These are phyloP conservation scores for Leptodermis oblonga DNA, from an alignment of 257 asterid genomes.

Conservation along the genomic window DNA sequence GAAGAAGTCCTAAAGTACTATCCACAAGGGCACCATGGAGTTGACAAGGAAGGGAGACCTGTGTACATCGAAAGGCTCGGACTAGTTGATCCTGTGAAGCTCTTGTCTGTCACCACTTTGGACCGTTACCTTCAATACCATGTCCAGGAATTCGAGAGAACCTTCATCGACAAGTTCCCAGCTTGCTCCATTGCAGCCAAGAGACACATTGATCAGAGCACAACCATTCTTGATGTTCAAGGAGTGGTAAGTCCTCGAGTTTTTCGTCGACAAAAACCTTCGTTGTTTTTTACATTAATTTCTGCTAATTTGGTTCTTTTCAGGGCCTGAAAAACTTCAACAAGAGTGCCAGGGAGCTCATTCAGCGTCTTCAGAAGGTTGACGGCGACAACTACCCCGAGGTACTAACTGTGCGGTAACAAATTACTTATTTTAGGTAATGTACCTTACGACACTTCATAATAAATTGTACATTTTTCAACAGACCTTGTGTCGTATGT, in stretches of 20 bases:
- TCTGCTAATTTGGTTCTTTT: not conserved
- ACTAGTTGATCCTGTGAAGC: constrained; percentile 76
- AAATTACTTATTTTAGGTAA: not conserved
- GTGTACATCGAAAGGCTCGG: constrained; percentile 85
- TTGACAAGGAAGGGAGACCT: constrained; percentile 91
- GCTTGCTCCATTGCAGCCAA: constrained; percentile 91
- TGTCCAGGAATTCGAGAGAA: constrained; percentile 91
- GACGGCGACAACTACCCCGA: constrained; percentile 98
- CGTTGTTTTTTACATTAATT: too few relatives aligned
- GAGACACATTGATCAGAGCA: constrained; percentile 89
- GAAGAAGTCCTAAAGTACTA: constrained; percentile 83
- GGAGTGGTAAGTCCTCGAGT: constrained; percentile 66
- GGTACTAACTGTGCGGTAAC: constrained; percentile 27
- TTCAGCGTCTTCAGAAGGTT: constrained; percentile 79
- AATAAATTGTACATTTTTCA: not conserved
- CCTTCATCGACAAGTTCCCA: constrained; percentile 73
- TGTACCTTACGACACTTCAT: not conserved
- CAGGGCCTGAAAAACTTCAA: constrained; percentile 90
- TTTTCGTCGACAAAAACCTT: too few relatives aligned
- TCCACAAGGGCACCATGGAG: constrained; percentile 96
- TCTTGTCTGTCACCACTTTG: constrained; percentile 79
- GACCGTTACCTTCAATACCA: constrained; percentile 86
- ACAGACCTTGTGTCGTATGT: constrained; percentile 92
- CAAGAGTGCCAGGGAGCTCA: constrained; percentile 83
- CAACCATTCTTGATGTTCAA: constrained; percentile 94